A percentile compares a stretch with the other conserved stretches of the same genome.
Conservation (phyloP, 768 basidiomycete species). For the Tephrocybe sp. region DNA sequence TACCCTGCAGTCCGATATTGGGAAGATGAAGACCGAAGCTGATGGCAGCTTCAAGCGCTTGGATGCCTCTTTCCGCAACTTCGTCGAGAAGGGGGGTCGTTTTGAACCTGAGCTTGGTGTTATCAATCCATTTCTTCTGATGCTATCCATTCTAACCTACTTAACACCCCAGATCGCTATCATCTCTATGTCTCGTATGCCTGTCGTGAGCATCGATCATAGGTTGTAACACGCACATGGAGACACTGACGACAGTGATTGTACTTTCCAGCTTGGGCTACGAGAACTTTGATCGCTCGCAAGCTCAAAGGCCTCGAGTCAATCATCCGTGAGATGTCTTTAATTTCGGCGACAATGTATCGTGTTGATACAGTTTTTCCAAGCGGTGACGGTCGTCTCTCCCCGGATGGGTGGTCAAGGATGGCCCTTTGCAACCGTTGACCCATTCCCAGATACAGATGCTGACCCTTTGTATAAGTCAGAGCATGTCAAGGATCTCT, state of each 20-base stretch:
- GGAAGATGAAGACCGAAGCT: constrained; percentile 42
- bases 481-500: constrained; percentile 80
- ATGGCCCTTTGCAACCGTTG: constrained; percentile 81
- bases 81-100: constrained; percentile 52
- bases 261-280: constrained; percentile 76
- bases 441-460: constrained; percentile 70
- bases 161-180: constrained; percentile 65
- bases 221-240: constrained; percentile 1
- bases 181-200: constrained; percentile 87
- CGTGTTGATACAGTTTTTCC: constrained; percentile 4
- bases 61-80: constrained; percentile 51
- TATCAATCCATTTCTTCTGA: constrained; percentile 16
- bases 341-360: background rate
- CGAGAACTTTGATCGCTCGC: constrained; percentile 82
- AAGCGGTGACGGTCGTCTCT: constrained; percentile 80
- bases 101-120: constrained; percentile 77
- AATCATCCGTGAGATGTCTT: constrained; percentile 59
- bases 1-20: constrained; percentile 45
- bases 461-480: constrained; percentile 69
- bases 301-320: constrained; percentile 91
- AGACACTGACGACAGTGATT: constrained; percentile 4
- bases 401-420: constrained; percentile 82
- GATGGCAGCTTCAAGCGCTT: constrained; percentile 58
- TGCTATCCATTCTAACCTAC: background rate
- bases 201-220: constrained; percentile 57